Base-by-base conservation (phyloP, 768 basidiomycete species). In the Mycena haematopus region DNA sequence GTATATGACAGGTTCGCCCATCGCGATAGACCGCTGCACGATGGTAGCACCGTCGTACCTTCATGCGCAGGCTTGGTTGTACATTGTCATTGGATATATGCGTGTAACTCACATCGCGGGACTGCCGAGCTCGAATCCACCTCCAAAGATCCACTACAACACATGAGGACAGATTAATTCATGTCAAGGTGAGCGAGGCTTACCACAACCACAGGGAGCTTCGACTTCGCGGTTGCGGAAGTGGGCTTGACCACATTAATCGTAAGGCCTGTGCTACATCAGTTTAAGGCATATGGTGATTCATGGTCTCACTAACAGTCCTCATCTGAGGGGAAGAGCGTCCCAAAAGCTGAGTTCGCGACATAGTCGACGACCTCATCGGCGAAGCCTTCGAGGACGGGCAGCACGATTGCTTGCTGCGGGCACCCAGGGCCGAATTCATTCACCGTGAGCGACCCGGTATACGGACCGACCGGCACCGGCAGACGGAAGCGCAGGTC, bases 201-300 rank as follows among this genome's bases (percentile, higher is more conserved):
- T 66, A 84, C 84, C 36, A 79, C 79, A 7, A 82, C 72, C 1
- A 86, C 80, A 0, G 85, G 84, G 3, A 85, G 71, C 31, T 78
- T 79, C 0, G 74, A 74, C 13, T 68, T 63, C 0, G 76, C 57
- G 0, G 74, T 75, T 1, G 73, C 70, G 49, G 67, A 72, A 1
- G 73, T 60, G 6, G 84, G 83, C n/a, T 72, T 74, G 24, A 82
- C 70, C 21, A 85, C 74, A 51, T 84, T 83, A 44, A 85, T 58
- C 1, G 77, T 81, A 2, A 86, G 70, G 66, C 78, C 78, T 79
- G 35, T 24, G 13, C 19, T 3, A 24, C 24, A 21, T 45, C 6
- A 52, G 14, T 21, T 14, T 45, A 33, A 35, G 17, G 25, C 35
- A 15, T 7, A n/a, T 36, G 25, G 33, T 27, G 3, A 5, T 17